Evolutionary conservation across 176 grass and related monocot genomes (phyloP).

Genomic region (Dactylis glomerata): DNA sequence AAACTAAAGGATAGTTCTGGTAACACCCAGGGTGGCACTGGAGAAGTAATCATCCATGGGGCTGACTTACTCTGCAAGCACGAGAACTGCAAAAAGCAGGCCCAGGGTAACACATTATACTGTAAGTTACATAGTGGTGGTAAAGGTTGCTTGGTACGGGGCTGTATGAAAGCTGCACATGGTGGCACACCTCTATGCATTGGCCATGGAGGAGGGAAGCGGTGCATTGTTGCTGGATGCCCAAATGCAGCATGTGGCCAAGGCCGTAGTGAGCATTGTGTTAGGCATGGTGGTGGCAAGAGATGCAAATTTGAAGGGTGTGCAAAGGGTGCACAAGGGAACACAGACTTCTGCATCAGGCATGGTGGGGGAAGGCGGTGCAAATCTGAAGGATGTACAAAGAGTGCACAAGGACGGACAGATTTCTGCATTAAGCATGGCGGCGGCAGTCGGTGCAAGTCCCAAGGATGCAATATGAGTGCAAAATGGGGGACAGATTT

Average conservation of each 20-base stretch:
- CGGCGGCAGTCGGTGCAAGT: slow-evolving; percentile 43
- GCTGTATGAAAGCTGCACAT: slow-evolving; percentile 38
- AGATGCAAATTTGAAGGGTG: slow-evolving; percentile 47
- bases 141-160: slow-evolving; percentile 44
- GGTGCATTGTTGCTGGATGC: slow-evolving; percentile 39
- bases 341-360: slow-evolving; percentile 45
- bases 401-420: slow-evolving; percentile 48
- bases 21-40: not conserved
- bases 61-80: slow-evolving; percentile 28
- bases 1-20: slow-evolving; percentile 38
- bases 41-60: slow-evolving; percentile 12
- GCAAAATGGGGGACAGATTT: slow-evolving; percentile 45
- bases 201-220: slow-evolving; percentile 52
- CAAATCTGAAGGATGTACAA: slow-evolving; percentile 47
- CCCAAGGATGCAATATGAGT: slow-evolving; percentile 33
- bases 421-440: slow-evolving; percentile 51
- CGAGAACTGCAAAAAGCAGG: slow-evolving; percentile 33
- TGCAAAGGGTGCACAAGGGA: slow-evolving; percentile 49
- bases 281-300: slow-evolving; percentile 52
- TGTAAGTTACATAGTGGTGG: slow-evolving; percentile 42
- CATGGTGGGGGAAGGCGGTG: slow-evolving; percentile 54
- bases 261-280: slow-evolving; percentile 33
- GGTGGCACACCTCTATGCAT: slow-evolving; percentile 56
- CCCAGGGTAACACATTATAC: slow-evolving; percentile 27
- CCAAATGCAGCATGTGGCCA: slow-evolving; percentile 52